Conservation (phyloP, 805 yeast species). For the Phaffomyces opuntiae region DNA sequence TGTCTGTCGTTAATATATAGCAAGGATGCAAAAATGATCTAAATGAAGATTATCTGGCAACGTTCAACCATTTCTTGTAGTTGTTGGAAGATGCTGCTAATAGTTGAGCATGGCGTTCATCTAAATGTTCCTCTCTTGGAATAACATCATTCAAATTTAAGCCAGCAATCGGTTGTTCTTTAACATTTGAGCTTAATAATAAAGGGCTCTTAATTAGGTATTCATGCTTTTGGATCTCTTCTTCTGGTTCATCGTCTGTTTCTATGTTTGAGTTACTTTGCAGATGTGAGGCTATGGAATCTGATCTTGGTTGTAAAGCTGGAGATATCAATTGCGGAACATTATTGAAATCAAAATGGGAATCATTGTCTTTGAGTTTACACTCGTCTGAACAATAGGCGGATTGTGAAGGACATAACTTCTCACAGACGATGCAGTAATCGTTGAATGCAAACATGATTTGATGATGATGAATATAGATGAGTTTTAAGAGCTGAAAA, state of each 20-base stretch:
- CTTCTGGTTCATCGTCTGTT: slow-evolving; percentile 11
- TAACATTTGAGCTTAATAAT: slow-evolving; percentile 17
- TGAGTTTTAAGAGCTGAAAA: too few species aligned
- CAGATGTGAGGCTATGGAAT: slow-evolving; percentile 14
- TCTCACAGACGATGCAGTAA: slow-evolving; percentile 53
- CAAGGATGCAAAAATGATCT: not conserved
- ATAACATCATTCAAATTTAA: slow-evolving; percentile 17
- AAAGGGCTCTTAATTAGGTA: slow-evolving; percentile 24
- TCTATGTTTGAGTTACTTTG: not conserved
- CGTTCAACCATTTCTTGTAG: slow-evolving; percentile 25
- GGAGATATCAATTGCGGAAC: slow-evolving; percentile 25
- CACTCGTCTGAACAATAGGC: slow-evolving; percentile 43
- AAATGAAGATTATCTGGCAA: slow-evolving; percentile 7
- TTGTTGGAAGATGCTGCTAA: slow-evolving; percentile 24
- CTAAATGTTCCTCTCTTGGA: slow-evolving; percentile 14
- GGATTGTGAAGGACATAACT: slow-evolving; percentile 34
- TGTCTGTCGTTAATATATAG: not conserved
- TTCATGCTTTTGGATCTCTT: slow-evolving; percentile 14
- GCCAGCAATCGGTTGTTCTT: slow-evolving; percentile 22
- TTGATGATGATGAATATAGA: not conserved
- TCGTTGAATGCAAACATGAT: slow-evolving; percentile 37
- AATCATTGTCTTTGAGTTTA: slow-evolving; percentile 24
- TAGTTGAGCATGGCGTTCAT: slow-evolving; percentile 16
- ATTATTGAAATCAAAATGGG: slow-evolving; percentile 20
- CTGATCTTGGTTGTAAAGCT: slow-evolving; percentile 22